phyloP scores from a whole-genome alignment of 371 early-diverging fungal species.

The Rhizopus stolonifer region DNA sequence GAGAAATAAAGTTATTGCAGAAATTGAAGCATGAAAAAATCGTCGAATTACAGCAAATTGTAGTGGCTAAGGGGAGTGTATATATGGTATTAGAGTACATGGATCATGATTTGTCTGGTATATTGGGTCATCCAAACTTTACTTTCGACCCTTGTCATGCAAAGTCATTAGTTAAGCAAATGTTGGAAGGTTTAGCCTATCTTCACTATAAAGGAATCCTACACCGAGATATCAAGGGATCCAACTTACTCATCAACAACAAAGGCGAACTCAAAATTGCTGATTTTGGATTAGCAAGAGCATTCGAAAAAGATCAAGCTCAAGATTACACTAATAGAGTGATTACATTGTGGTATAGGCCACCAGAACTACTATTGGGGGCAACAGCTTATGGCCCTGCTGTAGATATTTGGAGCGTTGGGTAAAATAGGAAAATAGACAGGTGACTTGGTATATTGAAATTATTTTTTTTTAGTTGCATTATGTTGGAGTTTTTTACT shows the following conservation, averaged over 20 bases:
- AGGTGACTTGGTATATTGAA: background rate
- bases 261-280: constrained; percentile 88
- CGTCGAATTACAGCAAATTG: constrained; percentile 83
- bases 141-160: constrained; percentile 74
- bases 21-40: constrained; percentile 84
- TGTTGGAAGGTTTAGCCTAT: constrained; percentile 83
- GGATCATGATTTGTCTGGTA: constrained; percentile 94
- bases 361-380: constrained; percentile 84
- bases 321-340: constrained; percentile 95
- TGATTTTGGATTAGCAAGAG: constrained; percentile 91
- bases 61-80: constrained; percentile 68
- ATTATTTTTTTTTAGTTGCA: constrained; percentile 53
- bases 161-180: constrained; percentile 84
- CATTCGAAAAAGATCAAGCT: constrained; percentile 51
- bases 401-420: constrained; percentile 99
- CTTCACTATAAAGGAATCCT: constrained; percentile 78
- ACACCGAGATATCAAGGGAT: constrained; percentile 95
- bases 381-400: constrained; percentile 91
- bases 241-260: constrained; percentile 91
- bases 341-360: constrained; percentile 98
- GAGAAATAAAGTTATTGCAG: constrained; percentile 93
- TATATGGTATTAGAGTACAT: constrained; percentile 98
- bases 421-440: constrained; percentile 45
- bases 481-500: constrained; percentile 84
- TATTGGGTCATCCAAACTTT: constrained; percentile 82